Conservation (phyloP, 176 grass and related monocot genomes). For the Phyllostachys edulis region DNA sequence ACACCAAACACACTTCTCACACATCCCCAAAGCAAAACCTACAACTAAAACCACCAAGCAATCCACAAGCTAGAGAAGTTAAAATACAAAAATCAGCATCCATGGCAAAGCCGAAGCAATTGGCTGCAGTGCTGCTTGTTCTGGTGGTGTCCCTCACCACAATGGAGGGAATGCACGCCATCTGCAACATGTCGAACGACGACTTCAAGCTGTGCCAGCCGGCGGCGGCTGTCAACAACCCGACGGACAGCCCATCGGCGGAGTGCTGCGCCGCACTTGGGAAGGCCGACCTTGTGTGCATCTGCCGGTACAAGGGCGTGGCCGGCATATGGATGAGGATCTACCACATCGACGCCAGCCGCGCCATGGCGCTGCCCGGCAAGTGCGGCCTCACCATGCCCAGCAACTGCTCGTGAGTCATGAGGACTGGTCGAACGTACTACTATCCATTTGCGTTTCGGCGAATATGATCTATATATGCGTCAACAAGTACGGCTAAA, state of each 20-base stretch:
- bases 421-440: too few species aligned
- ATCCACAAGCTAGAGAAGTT: background rate
- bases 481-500: too few species aligned
- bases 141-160: background rate
- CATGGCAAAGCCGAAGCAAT: conserved; percentile 21
- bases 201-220: conserved; percentile 54
- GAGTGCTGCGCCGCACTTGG: conserved; percentile 50
- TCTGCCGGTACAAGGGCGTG: conserved; percentile 56
- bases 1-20: background rate
- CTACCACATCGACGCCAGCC: conserved; percentile 52
- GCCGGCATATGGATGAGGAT: conserved; percentile 43
- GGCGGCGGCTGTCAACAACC: conserved; percentile 44
- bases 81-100: background rate
- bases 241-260: conserved; percentile 20
- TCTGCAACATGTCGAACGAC: conserved; percentile 56
- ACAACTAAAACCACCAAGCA: background rate
- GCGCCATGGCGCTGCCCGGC: conserved; percentile 54
- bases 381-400: conserved; percentile 28
- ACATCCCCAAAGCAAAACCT: background rate
- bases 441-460: too few species aligned
- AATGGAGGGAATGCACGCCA: conserved; percentile 10
- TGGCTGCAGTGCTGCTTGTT: conserved; percentile 4
- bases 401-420: background rate
- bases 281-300: conserved; percentile 47
- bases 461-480: too few species aligned